Evolutionary conservation across 352 stramenopile genomes (phyloP), one percentile per base, ranked within the genome.

Genomic region (Globisporangium ultimum): DNA sequence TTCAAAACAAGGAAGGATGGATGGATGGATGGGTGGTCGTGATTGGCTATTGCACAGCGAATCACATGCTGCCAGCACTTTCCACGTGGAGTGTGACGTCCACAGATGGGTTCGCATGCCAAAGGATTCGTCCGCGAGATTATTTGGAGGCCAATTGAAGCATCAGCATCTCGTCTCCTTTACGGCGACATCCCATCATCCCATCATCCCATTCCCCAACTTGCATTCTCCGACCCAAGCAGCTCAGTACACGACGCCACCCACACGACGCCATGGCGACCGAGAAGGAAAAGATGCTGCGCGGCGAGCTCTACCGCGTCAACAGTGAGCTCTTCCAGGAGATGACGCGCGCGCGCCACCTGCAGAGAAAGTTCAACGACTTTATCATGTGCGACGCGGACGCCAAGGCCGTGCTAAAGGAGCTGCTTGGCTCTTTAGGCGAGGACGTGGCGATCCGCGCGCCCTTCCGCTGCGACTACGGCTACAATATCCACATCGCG

Each of bases 391-490:
- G 71, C 46, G 74, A 55, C 7, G 51, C 61, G 4, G 72, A 77
- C 36, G 61, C 69, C 0, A 49, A 60, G 4, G 65, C 52, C 2
- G 36, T 82, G 7, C 46, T 87, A 22, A 47, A 45, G 3, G 60
- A 85, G 49, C 60, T 88, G 3, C 58, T 90, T 1, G 80, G 80
- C 0, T 65, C 76, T 5, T 61, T 71, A 32, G 80, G 78, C 14
- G 22, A 70, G 1, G 53, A 76, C 36, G 70, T 78, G 48, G 63
- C 72, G 36, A 81, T 97, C 47, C 83, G 95, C 71, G 72, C 88
- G 59, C 88, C 83, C 5, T 96, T 97, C 66, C 77, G 89, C 53
- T 89, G 84, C 59, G 89, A 97, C 74, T 97, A 96, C 68, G 89
- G 89, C 28, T 84, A 64, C 66, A 92, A 96, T 63, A 87, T 96